These are phyloP conservation scores for Pleurotus tuber-regium DNA, from an alignment of 768 basidiomycete genomes.

Conservation along the genomic window DNA sequence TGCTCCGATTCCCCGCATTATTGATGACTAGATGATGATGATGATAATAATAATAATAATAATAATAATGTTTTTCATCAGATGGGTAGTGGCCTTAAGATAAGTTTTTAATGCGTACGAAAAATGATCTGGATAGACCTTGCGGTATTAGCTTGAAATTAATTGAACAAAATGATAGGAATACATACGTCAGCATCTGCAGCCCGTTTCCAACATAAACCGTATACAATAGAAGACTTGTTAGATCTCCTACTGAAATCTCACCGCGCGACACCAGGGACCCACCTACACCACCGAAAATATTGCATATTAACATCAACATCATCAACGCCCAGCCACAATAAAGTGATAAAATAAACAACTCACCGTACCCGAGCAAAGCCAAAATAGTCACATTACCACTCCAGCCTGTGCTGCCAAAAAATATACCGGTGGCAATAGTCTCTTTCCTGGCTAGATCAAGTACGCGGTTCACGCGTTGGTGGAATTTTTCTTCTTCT, in stretches of 20 bases:
- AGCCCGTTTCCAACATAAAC: slow-evolving; percentile 83
- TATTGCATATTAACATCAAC: no score
- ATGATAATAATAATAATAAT: no score
- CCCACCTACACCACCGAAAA: slow-evolving; percentile 56
- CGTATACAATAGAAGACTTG: slow-evolving; percentile 86
- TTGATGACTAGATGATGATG: slow-evolving; percentile 59
- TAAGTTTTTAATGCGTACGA: slow-evolving; percentile 36
- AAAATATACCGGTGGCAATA: slow-evolving; percentile 88
- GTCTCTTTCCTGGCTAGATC: slow-evolving; percentile 83
- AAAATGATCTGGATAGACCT: slow-evolving; percentile 44
- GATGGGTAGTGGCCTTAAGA: slow-evolving; percentile 16
- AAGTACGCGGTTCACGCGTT: slow-evolving; percentile 64
- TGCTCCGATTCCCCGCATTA: slow-evolving; percentile 97
- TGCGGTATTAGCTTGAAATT: slow-evolving; percentile 4
- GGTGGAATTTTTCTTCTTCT: slow-evolving; percentile 75
- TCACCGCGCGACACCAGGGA: slow-evolving; percentile 84
- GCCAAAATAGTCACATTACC: slow-evolving; percentile 90
- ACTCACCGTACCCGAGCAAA: slow-evolving; percentile 86
- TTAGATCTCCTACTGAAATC: slow-evolving; percentile 91
- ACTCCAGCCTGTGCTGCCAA: slow-evolving; percentile 88
- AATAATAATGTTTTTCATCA: no score
- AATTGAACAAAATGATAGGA: slow-evolving; percentile 6
- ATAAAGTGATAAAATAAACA: no score
- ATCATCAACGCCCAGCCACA: no score
- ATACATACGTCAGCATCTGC: slow-evolving; percentile 71